Evolutionary conservation across 2,329 filamentous ascomycete species (phyloP).

Genomic region (Curvularia eragrostidis): DNA sequence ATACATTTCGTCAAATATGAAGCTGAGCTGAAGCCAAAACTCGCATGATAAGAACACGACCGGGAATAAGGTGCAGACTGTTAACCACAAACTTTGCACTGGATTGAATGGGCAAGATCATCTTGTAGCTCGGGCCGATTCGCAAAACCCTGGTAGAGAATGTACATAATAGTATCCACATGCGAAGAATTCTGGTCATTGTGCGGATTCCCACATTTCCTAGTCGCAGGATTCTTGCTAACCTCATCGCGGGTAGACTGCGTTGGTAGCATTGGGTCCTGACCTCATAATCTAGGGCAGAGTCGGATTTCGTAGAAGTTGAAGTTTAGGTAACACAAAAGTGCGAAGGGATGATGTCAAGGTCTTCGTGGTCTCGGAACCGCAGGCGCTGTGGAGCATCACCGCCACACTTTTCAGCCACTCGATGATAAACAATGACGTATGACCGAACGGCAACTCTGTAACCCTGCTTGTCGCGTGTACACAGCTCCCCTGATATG

Average conservation of each 20-base stretch:
- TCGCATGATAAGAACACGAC: background rate
- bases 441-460: conserved; percentile 2
- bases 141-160: background rate
- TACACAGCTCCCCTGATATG: conserved; percentile 3
- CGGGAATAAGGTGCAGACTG: background rate
- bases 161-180: conserved; percentile 3
- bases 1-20: background rate
- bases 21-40: no score
- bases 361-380: background rate
- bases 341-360: background rate
- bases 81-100: background rate
- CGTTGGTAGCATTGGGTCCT: background rate
- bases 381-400: background rate
- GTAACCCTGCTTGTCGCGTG: conserved; percentile 17
- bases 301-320: background rate
- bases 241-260: background rate
- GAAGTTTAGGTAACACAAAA: background rate
- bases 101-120: background rate
- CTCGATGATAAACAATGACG: conserved; percentile 16
- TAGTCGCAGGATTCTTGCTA: background rate
- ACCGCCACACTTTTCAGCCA: conserved; percentile 15
- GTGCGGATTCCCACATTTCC: background rate
- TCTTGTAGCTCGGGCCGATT: background rate
- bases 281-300: background rate
- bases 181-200: background rate